A percentile compares a stretch with the other conserved stretches of the same genome.
These are phyloP conservation scores for Termitomyces sp. DNA, from an alignment of 768 basidiomycete species.

Conservation along the genomic window DNA sequence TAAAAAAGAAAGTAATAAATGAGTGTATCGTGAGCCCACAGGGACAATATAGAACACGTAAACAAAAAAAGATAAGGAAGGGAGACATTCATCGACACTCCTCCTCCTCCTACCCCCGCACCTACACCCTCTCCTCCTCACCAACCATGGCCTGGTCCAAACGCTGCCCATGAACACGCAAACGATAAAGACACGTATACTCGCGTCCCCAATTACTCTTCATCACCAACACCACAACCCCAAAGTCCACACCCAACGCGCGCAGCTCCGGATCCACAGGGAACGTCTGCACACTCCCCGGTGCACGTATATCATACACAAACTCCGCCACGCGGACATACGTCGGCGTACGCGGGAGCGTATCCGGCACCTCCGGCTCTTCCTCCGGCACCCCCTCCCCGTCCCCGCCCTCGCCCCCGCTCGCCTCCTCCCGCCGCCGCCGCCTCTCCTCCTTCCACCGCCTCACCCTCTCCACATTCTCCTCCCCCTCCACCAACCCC, in stretches of 20 bases:
- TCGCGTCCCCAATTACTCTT: conserved; percentile 86
- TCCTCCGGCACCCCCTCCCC: conserved; percentile 24
- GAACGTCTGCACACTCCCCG: conserved; percentile 74
- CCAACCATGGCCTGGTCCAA: conserved; percentile 33
- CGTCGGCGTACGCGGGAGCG: conserved; percentile 39
- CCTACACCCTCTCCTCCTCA: conserved; percentile 18
- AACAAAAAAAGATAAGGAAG: conserved; percentile 1
- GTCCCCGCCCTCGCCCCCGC: conserved; percentile 21
- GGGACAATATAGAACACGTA: not conserved
- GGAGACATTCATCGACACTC: not conserved
- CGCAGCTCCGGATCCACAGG: conserved; percentile 62
- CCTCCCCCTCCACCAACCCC: conserved; percentile 78
- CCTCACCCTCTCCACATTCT: conserved; percentile 59
- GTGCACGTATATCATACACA: conserved; percentile 55
- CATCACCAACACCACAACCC: conserved; percentile 75
- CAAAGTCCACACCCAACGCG: conserved; percentile 75
- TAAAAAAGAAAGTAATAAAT: not conserved
- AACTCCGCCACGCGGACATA: conserved; percentile 68
- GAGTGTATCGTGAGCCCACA: conserved; percentile 1
- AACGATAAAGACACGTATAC: conserved; percentile 85
- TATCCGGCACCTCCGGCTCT: conserved; percentile 38
- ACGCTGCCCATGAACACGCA: conserved; percentile 71
- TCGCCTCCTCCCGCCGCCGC: conserved; percentile 26
- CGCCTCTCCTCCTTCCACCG: conserved; percentile 48
- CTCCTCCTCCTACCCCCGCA: conserved; percentile 1